Conservation (phyloP, 2,329 filamentous ascomycete genomes). For the Mycogone perniciosa region DNA sequence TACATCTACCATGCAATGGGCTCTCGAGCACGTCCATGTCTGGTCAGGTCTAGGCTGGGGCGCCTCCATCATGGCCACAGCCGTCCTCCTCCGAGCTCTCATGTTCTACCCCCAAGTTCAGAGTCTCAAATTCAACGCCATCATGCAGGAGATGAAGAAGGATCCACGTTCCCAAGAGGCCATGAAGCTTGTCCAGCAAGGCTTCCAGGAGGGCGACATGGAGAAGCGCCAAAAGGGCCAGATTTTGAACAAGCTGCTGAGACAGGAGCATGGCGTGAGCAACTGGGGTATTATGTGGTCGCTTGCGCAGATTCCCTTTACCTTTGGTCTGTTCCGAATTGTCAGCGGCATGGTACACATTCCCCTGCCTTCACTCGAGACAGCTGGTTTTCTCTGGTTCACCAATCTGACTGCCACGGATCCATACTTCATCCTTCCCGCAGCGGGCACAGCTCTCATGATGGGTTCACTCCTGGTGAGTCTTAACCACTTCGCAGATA, state of each 20-base stretch:
- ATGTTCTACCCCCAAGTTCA: slow-evolving; percentile 56
- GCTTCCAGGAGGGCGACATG: slow-evolving; percentile 37
- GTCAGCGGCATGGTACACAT: slow-evolving; percentile 66
- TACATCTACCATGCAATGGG: slow-evolving; percentile 65
- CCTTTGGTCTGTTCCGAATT: slow-evolving; percentile 74
- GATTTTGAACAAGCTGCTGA: slow-evolving; percentile 30
- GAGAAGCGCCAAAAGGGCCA: slow-evolving; percentile 31
- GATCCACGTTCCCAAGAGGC: slow-evolving; percentile 47
- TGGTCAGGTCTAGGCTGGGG: slow-evolving; percentile 75
- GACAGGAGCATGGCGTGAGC: slow-evolving; percentile 30
- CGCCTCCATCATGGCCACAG: slow-evolving; percentile 61
- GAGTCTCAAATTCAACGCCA: slow-evolving; percentile 39
- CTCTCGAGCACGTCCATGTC: slow-evolving; percentile 78
- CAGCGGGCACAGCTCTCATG: slow-evolving; percentile 50
- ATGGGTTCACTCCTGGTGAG: slow-evolving; percentile 49
- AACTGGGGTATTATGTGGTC: slow-evolving; percentile 31
- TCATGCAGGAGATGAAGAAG: slow-evolving; percentile 50
- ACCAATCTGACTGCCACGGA: slow-evolving; percentile 68
- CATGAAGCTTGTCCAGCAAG: slow-evolving; percentile 45
- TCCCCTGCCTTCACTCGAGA: slow-evolving; percentile 73
- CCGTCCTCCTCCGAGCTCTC: slow-evolving; percentile 55
- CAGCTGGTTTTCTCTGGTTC: slow-evolving; percentile 71
- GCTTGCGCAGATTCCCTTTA: slow-evolving; percentile 54
- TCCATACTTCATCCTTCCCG: slow-evolving; percentile 70
- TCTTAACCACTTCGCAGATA: background rate